These are phyloP conservation scores for Lycium barbarum DNA, from an alignment of 257 asterid species.

Conservation along the genomic window DNA sequence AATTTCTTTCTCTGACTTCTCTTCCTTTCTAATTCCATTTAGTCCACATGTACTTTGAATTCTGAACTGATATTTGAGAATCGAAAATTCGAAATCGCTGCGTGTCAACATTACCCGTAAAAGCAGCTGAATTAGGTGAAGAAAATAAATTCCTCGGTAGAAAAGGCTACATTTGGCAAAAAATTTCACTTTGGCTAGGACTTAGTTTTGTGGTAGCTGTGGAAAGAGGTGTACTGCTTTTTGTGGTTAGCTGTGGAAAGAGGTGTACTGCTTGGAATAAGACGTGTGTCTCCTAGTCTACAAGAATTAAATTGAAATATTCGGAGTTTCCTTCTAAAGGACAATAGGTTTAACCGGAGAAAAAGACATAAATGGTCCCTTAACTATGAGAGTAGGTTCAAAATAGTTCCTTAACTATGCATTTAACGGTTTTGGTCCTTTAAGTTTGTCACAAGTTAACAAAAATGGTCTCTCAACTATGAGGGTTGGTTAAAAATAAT, in stretches of 20 bases:
- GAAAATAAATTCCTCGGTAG: neutral
- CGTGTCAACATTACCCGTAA: neutral
- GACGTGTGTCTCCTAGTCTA: neutral
- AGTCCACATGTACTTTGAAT: neutral
- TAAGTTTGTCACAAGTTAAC: no score
- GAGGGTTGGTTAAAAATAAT: no score
- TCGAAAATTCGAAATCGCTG: neutral
- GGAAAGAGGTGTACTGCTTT: neutral
- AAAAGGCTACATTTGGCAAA: neutral
- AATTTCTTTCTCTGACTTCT: neutral
- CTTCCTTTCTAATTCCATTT: neutral
- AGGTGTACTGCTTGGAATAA: neutral
- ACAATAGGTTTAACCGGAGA: no score
- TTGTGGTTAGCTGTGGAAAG: neutral
- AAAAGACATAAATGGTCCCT: no score
- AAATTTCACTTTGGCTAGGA: neutral
- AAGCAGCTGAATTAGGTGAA: slow-evolving; percentile 7
- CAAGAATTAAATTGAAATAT: neutral
- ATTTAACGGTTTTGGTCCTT: no score
- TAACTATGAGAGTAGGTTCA: no score
- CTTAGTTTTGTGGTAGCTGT: neutral
- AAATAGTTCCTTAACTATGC: no score
- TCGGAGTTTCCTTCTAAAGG: neutral
- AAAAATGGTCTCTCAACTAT: no score
- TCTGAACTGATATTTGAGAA: neutral